A percentile compares a stretch with the other conserved stretches of the same genome.
These are phyloP conservation scores for Pichia cabralensis DNA, from an alignment of 805 yeast species.

Conservation along the genomic window DNA sequence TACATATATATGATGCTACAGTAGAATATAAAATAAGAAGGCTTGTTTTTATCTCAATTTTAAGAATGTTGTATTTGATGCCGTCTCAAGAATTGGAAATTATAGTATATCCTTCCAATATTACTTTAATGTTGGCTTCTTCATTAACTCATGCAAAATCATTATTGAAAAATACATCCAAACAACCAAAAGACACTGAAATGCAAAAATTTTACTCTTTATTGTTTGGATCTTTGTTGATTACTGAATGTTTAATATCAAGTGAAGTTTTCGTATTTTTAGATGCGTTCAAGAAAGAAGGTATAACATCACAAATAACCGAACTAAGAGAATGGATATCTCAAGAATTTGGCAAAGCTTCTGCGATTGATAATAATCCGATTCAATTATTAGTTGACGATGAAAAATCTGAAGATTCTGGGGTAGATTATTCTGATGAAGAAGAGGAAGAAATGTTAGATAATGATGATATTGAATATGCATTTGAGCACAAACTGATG, in stretches of 20 bases:
- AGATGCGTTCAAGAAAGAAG: slow-evolving; percentile 55
- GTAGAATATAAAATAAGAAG: slow-evolving; percentile 59
- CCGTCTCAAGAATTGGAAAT: slow-evolving; percentile 22
- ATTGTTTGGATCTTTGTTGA: slow-evolving; percentile 41
- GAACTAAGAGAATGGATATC: slow-evolving; percentile 21
- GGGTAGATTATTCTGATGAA: slow-evolving; percentile 12
- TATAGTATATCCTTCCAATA: slow-evolving; percentile 26
- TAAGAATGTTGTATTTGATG: slow-evolving; percentile 39
- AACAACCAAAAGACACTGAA: not conserved
- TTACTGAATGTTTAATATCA: slow-evolving; percentile 35
- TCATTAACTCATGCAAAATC: slow-evolving; percentile 45
- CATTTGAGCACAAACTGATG: not conserved
- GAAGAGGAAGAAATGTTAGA: slow-evolving; percentile 15
- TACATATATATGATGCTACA: slow-evolving; percentile 62
- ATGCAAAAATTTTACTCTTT: slow-evolving; percentile 29
- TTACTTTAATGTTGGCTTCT: slow-evolving; percentile 47
- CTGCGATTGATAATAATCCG: too few relatives aligned
- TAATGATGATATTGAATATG: slow-evolving; percentile 14
- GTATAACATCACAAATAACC: slow-evolving; percentile 46
- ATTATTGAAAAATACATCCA: slow-evolving; percentile 9
- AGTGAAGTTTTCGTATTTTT: slow-evolving; percentile 36
- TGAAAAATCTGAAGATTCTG: slow-evolving; percentile 11
- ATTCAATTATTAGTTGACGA: too few relatives aligned
- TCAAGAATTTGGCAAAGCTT: too few relatives aligned
- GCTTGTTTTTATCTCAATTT: slow-evolving; percentile 41